phyloP scores from a whole-genome alignment of 441 rosid species.

The Gossypium davidsonii region DNA sequence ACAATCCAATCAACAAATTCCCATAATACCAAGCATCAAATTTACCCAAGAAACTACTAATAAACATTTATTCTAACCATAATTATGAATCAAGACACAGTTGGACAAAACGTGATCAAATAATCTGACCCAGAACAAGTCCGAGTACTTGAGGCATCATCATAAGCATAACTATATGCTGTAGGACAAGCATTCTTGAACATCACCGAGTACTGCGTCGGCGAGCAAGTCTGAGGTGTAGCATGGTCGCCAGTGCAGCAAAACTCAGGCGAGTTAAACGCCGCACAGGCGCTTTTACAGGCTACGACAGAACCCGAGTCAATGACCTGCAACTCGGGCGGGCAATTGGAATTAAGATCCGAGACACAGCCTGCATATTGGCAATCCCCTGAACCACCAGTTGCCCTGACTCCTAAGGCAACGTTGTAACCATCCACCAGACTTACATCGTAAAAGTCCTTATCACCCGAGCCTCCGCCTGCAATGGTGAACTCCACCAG shows the following conservation, averaged over 20 bases:
- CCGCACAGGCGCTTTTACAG: slow-evolving; percentile 79
- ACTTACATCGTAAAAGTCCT: slow-evolving; percentile 88
- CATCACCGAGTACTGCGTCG: slow-evolving; percentile 58
- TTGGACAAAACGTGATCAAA: slow-evolving; percentile 69
- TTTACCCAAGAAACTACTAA: not conserved
- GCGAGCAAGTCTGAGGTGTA: slow-evolving; percentile 69
- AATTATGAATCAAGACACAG: slow-evolving; percentile 22
- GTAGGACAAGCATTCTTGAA: slow-evolving; percentile 83
- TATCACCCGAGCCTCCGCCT: slow-evolving; percentile 24
- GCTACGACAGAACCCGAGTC: slow-evolving; percentile 57
- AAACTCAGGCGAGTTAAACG: slow-evolving; percentile 60
- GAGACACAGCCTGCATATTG: slow-evolving; percentile 66
- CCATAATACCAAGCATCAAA: not conserved
- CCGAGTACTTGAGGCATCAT: slow-evolving; percentile 77
- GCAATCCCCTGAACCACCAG: slow-evolving; percentile 68
- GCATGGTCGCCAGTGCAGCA: slow-evolving; percentile 73
- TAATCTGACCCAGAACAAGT: slow-evolving; percentile 76
- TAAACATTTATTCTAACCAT: not conserved
- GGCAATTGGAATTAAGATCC: slow-evolving; percentile 63
- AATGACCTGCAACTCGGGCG: slow-evolving; percentile 43
- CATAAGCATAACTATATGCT: slow-evolving; percentile 89
- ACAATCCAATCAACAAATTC: not conserved
- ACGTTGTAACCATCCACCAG: slow-evolving; percentile 90
- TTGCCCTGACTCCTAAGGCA: slow-evolving; percentile 52
- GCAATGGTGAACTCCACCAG: slow-evolving; percentile 74